phyloP scores from a whole-genome alignment of 768 basidiomycete genomes.

The Lepiota brunneoincarnata region DNA sequence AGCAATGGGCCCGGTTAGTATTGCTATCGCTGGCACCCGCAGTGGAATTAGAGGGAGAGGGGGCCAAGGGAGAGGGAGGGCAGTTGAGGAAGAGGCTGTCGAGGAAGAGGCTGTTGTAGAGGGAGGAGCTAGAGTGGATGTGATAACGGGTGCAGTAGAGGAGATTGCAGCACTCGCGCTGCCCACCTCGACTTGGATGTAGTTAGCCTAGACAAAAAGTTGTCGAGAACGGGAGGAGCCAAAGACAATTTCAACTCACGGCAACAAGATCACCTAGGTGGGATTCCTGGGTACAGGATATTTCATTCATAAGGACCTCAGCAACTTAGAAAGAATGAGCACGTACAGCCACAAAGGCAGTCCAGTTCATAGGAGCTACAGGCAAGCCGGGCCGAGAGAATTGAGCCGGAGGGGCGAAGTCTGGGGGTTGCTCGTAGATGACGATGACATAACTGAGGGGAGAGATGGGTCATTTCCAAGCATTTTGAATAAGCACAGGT shows the following conservation, averaged over 20 bases:
- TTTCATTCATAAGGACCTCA: neutral
- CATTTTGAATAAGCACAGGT: neutral
- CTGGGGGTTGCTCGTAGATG: slow-evolving; percentile 59
- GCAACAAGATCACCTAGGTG: neutral
- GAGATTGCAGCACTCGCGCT: slow-evolving; percentile 47
- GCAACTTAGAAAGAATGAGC: neutral
- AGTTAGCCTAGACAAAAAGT: slow-evolving; percentile 47
- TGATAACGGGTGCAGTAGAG: slow-evolving; percentile 64
- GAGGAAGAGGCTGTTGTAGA: neutral
- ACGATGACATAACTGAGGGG: slow-evolving; percentile 60
- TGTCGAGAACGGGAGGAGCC: neutral
- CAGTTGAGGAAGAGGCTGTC: too few relatives aligned
- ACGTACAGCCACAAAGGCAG: too few relatives aligned
- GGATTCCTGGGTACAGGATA: neutral
- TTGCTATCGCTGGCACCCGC: slow-evolving; percentile 11
- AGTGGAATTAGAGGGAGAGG: slow-evolving; percentile 10
- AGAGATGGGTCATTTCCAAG: neutral
- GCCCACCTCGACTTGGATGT: slow-evolving; percentile 73
- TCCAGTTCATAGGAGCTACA: slow-evolving; percentile 43
- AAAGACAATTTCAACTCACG: neutral
- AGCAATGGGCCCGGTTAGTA: slow-evolving; percentile 1
- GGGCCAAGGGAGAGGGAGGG: neutral
- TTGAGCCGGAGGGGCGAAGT: slow-evolving; percentile 58
- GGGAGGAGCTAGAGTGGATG: slow-evolving; percentile 46
- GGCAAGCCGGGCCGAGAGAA: slow-evolving; percentile 44